Evolutionary conservation across 75 land plant genomes (phyloP).

Genomic region (Pinus albicaulis): DNA sequence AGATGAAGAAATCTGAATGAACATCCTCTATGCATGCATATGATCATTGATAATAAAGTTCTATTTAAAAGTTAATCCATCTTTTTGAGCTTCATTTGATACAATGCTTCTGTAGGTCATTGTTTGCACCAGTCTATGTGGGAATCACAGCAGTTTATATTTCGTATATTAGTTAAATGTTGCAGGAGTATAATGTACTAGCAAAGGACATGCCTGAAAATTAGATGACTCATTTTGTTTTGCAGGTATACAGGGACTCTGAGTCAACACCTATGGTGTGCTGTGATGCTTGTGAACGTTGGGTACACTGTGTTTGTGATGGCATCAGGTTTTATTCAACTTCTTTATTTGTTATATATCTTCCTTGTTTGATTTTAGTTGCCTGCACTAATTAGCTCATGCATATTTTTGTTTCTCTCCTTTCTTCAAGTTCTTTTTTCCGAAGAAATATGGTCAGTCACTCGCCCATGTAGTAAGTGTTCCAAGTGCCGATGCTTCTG

Average conservation of each 20-base stretch:
- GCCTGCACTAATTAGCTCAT: neutral
- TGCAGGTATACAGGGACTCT: constrained; percentile 96
- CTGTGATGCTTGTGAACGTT: constrained; percentile 94
- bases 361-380: neutral
- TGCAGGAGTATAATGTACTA: neutral
- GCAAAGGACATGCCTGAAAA: neutral
- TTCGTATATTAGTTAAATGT: neutral
- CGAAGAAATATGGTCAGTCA: no score
- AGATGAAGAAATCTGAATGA: neutral
- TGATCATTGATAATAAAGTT: neutral
- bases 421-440: neutral
- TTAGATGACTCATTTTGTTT: neutral
- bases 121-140: neutral
- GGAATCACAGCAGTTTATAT: neutral
- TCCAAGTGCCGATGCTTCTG: no score
- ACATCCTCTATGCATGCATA: neutral
- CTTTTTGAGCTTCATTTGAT: neutral
- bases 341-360: neutral
- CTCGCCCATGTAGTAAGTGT: no score
- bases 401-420: neutral
- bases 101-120: neutral
- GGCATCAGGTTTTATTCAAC: constrained; percentile 72
- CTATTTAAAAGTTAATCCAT: neutral
- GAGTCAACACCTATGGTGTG: constrained; percentile 98
- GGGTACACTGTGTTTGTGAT: constrained; percentile 99